phyloP scores from a whole-genome alignment of 1,284 basidiomycete species.

The Caloboletus firmus region DNA sequence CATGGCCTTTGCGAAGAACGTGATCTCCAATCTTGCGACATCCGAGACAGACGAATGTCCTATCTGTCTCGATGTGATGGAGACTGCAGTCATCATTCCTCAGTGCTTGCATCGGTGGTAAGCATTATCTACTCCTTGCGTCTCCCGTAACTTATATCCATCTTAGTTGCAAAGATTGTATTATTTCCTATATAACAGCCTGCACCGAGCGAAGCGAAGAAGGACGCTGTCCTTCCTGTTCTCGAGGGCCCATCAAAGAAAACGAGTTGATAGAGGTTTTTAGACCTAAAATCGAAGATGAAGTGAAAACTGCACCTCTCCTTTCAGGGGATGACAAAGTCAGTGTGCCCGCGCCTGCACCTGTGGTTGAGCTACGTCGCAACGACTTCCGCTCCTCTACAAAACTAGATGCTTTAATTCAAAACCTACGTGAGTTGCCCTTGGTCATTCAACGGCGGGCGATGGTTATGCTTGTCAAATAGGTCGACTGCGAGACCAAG shows the following conservation, averaged over 20 bases:
- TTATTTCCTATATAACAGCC: slow-evolving; percentile 64
- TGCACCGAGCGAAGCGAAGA: slow-evolving; percentile 68
- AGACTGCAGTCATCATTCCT: slow-evolving; percentile 70
- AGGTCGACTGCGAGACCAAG: slow-evolving; percentile 66
- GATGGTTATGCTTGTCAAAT: background rate
- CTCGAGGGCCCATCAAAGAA: slow-evolving; percentile 65
- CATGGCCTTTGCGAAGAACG: slow-evolving; percentile 61
- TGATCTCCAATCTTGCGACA: slow-evolving; percentile 53
- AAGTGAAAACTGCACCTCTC: background rate
- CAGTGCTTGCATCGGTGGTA: slow-evolving; percentile 79
- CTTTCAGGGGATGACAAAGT: slow-evolving; percentile 1
- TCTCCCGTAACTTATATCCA: slow-evolving; percentile 1
- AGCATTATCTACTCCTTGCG: slow-evolving; percentile 14
- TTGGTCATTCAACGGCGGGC: background rate
- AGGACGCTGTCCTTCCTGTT: slow-evolving; percentile 72
- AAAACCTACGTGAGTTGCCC: slow-evolving; percentile 57
- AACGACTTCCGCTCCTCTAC: slow-evolving; percentile 89
- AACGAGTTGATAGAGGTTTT: slow-evolving; percentile 67
- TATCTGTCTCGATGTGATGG: slow-evolving; percentile 78
- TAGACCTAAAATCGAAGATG: slow-evolving; percentile 36
- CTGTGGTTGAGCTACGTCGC: slow-evolving; percentile 60
- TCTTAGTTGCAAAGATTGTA: slow-evolving; percentile 80
- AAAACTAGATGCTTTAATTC: slow-evolving; percentile 75
- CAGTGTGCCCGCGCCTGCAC: slow-evolving; percentile 28
- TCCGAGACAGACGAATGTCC: slow-evolving; percentile 69